These are phyloP conservation scores for Begonia peltatifolia DNA, from an alignment of 306 rosid species.

Conservation along the genomic window DNA sequence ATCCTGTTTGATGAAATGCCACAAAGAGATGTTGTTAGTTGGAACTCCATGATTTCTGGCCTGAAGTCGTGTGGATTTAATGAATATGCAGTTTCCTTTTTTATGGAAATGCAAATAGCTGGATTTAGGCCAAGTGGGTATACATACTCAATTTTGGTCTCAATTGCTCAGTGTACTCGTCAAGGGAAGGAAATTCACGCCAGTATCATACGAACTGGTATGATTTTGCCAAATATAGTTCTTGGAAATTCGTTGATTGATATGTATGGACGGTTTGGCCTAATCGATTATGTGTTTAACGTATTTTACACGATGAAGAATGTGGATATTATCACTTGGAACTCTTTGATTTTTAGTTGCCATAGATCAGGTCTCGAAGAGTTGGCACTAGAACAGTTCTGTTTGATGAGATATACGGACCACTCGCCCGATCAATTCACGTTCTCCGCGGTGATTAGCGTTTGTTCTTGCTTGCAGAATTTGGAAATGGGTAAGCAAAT, in stretches of 20 bases:
- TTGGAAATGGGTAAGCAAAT: constrained; percentile 74
- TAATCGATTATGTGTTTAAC: constrained; percentile 37
- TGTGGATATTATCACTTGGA: constrained; percentile 65
- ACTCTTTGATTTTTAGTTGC: constrained; percentile 56
- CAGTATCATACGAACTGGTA: constrained; percentile 33
- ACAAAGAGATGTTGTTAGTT: constrained; percentile 54
- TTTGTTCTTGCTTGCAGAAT: constrained; percentile 45
- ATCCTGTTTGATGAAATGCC: constrained; percentile 60
- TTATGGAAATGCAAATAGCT: constrained; percentile 38
- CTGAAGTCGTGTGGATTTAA: constrained; percentile 26
- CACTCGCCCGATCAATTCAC: constrained; percentile 56
- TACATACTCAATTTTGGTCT: constrained; percentile 57
- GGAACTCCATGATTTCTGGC: constrained; percentile 72
- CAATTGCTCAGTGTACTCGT: constrained; percentile 20
- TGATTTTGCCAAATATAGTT: constrained; percentile 39
- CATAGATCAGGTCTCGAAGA: constrained; percentile 40
- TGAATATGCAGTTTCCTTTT: constrained; percentile 29
- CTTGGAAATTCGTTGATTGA: constrained; percentile 61
- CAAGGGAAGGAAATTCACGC: constrained; percentile 68
- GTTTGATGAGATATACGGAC: constrained; percentile 28
- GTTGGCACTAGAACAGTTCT: constrained; percentile 47
- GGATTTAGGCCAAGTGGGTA: constrained; percentile 50
- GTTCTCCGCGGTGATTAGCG: constrained; percentile 42
- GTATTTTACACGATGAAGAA: constrained; percentile 45
- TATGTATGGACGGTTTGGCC: constrained; percentile 64